Evolutionary conservation across 2,329 filamentous ascomycete genomes (phyloP).

Genomic region (Cercospora sp.): DNA sequence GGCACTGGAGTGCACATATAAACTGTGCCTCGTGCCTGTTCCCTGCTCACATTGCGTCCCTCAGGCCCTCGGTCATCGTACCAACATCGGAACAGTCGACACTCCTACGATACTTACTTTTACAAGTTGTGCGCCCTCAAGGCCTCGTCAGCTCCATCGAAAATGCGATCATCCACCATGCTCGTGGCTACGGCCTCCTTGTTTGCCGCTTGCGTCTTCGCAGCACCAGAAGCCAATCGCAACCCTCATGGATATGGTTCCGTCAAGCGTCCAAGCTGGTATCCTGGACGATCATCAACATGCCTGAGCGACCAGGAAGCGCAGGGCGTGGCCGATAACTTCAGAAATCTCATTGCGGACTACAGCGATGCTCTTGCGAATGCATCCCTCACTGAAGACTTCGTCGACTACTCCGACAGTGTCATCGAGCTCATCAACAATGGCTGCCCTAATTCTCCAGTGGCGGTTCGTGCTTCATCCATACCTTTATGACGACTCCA

Average conservation of each 20-base stretch:
- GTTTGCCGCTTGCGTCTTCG: conserved; percentile 19
- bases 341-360: conserved; percentile 37
- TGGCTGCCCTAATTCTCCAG: conserved; percentile 33
- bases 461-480: conserved; percentile 26
- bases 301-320: conserved; percentile 35
- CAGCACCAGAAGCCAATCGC: conserved; percentile 10
- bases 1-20: conserved; percentile 7
- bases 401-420: conserved; percentile 40
- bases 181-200: conserved; percentile 23
- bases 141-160: conserved; percentile 9
- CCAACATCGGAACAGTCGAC: conserved; percentile 5
- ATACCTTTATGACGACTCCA: not conserved
- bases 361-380: conserved; percentile 37
- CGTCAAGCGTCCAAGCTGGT: conserved; percentile 24
- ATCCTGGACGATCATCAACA: conserved; percentile 19
- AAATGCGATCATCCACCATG: conserved; percentile 30
- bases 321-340: conserved; percentile 34
- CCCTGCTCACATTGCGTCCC: conserved; percentile 1
- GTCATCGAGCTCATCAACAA: conserved; percentile 40
- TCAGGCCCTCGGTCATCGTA: not conserved
- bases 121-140: conserved; percentile 2
- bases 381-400: conserved; percentile 33
- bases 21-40: conserved; percentile 2
- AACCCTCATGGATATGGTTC: conserved; percentile 16
- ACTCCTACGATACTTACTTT: not conserved